Percentiles rank a stretch among this genome's conserved stretches.
These are phyloP conservation scores for Mycena citricolor DNA, from an alignment of 1,284 basidiomycete species.

Conservation along the genomic window DNA sequence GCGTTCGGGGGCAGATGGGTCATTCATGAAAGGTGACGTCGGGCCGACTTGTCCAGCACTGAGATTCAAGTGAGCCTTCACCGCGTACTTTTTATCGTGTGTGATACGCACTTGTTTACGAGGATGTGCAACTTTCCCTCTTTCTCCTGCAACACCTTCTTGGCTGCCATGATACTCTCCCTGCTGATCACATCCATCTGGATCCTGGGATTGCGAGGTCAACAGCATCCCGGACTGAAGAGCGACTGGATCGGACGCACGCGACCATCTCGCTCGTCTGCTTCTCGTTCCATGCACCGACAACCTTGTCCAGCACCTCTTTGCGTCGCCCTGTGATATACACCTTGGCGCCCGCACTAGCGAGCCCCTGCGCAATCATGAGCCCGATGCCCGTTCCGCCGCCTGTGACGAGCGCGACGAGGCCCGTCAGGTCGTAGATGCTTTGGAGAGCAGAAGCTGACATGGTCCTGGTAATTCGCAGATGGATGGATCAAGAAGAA, in stretches of 20 bases:
- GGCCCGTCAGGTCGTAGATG: constrained; percentile 56
- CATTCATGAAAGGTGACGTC: constrained; percentile 52
- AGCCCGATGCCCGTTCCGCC: constrained; percentile 80
- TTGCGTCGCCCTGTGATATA: constrained; percentile 74
- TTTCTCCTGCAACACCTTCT: constrained; percentile 50
- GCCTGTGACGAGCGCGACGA: constrained; percentile 74
- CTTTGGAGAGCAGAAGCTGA: constrained; percentile 26
- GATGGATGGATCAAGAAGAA: no score
- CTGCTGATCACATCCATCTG: constrained; percentile 72
- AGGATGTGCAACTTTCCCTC: constrained; percentile 77
- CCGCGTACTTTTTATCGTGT: no score
- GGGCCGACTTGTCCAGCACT: constrained; percentile 77
- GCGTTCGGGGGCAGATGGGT: constrained; percentile 54
- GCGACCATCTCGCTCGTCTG: constrained; percentile 52
- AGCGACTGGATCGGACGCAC: no score
- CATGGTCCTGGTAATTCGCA: no score
- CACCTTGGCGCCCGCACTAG: constrained; percentile 77
- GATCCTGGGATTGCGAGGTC: constrained; percentile 43
- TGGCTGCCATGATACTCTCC: constrained; percentile 58
- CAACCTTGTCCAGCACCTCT: constrained; percentile 59
- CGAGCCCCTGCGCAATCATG: constrained; percentile 74
- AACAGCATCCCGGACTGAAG: constrained; percentile 5
- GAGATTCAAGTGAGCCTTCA: no score
- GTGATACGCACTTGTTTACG: constrained; percentile 71
- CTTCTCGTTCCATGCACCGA: constrained; percentile 46